These are phyloP conservation scores for Neospora caninum DNA, from an alignment of 169 alveolate species.

Conservation along the genomic window DNA sequence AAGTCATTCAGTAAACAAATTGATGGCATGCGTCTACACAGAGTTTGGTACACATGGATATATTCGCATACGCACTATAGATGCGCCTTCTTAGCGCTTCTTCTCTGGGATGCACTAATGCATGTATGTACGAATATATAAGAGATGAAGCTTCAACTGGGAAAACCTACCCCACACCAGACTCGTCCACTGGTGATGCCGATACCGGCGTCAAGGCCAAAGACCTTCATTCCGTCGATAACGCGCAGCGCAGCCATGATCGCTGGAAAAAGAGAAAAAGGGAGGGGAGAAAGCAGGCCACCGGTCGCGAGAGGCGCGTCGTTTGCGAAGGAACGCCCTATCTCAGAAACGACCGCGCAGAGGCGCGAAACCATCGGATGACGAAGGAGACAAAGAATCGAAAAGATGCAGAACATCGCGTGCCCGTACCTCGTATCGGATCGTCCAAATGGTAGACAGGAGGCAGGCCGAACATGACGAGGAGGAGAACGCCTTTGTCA, in stretches of 20 bases:
- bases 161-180: slow-evolving; percentile 79
- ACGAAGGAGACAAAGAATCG: no score
- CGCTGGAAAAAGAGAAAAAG: slow-evolving; percentile 1
- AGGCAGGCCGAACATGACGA: slow-evolving; percentile 79
- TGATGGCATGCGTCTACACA: no score
- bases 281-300: not conserved
- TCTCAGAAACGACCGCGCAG: no score
- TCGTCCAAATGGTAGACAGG: slow-evolving; percentile 79
- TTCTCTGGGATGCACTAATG: not conserved
- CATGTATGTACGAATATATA: not conserved
- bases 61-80: no score
- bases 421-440: slow-evolving; percentile 66
- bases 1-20: no score
- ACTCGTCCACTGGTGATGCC: slow-evolving; percentile 84
- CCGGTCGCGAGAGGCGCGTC: not conserved
- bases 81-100: no score
- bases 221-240: slow-evolving; percentile 72
- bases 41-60: no score
- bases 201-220: slow-evolving; percentile 73
- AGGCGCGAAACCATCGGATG: no score
- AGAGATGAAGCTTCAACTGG: not conserved
- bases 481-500: slow-evolving; percentile 81
- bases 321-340: no score
- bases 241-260: slow-evolving; percentile 77
- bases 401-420: no score